Conservation (phyloP, 108 stramenopile genomes). For the Nitzschia sp. region DNA sequence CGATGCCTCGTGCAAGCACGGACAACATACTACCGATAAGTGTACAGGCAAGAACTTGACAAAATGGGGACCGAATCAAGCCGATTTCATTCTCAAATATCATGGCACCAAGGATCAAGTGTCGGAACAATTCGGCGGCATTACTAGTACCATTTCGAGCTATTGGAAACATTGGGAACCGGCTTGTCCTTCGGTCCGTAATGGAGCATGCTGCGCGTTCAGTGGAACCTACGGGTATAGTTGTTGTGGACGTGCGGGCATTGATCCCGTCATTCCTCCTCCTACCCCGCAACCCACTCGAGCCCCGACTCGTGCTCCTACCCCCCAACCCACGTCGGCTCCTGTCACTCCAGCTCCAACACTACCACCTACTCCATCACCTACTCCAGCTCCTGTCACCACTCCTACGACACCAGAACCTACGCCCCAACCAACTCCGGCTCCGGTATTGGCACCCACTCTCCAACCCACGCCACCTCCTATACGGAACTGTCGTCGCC, state of each 20-base stretch:
- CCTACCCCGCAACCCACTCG: not conserved
- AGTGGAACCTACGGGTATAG: not conserved
- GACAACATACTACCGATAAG: not conserved
- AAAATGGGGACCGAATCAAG: not conserved
- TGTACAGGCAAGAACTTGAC: constrained; percentile 2
- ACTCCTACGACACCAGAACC: not conserved
- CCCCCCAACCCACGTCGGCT: not conserved
- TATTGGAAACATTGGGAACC: constrained; percentile 9
- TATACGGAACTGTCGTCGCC: not conserved
- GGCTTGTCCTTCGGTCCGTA: not conserved
- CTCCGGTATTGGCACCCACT: not conserved
- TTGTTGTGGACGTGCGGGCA: not conserved
- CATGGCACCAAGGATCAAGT: not conserved
- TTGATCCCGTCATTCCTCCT: not conserved
- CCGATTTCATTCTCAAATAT: constrained; percentile 1
- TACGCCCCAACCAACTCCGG: not conserved
- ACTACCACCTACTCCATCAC: not conserved
- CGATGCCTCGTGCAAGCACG: not conserved
- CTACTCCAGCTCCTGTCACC: not conserved
- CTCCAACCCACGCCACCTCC: not conserved
- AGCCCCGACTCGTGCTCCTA: not conserved
- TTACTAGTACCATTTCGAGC: not conserved
- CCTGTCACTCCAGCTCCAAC: not conserved
- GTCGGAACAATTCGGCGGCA: not conserved
- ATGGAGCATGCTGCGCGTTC: not conserved